Conservation (phyloP, 1,139 yeast genomes). For the Scheffersomyces lignicola region DNA sequence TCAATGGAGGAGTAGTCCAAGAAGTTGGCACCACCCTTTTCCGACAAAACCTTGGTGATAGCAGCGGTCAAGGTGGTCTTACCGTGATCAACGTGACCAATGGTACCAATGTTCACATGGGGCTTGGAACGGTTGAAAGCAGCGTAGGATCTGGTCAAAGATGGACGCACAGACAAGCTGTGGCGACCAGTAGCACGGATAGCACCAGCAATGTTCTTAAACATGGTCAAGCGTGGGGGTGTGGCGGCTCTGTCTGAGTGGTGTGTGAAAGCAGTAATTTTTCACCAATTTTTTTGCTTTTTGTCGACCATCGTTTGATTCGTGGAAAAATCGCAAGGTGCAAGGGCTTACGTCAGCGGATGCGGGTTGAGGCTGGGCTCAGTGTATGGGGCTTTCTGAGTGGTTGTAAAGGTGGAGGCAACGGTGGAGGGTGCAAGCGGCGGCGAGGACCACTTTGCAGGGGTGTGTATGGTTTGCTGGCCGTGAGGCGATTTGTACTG, state of each 20-base stretch:
- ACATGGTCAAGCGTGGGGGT: conserved; percentile 17
- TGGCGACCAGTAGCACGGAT: conserved; percentile 14
- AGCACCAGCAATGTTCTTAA: conserved; percentile 20
- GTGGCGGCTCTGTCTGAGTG: too few species aligned
- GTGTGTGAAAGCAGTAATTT: too few species aligned
- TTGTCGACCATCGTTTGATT: conserved; percentile 3
- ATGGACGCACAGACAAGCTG: conserved; percentile 22
- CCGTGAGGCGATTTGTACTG: too few species aligned
- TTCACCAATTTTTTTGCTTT: conserved; percentile 1
- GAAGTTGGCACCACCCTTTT: conserved; percentile 88
- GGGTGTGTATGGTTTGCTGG: too few species aligned
- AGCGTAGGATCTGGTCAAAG: conserved; percentile 53
- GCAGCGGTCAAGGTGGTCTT: conserved; percentile 98
- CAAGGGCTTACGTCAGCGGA: too few species aligned
- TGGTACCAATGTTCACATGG: conserved; percentile 94
- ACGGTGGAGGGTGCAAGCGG: too few species aligned
- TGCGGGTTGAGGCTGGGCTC: too few species aligned
- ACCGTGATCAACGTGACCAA: conserved; percentile 95
- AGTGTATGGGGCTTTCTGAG: too few species aligned
- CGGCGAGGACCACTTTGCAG: too few species aligned
- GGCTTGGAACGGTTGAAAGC: conserved; percentile 91
- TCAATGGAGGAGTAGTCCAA: conserved; percentile 92
- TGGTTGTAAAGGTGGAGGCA: too few species aligned
- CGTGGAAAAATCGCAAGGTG: conserved; percentile 7
- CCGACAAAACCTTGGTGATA: conserved; percentile 90